These are phyloP conservation scores for Nitzschia sp. DNA, from an alignment of 108 stramenopile genomes.

Conservation along the genomic window DNA sequence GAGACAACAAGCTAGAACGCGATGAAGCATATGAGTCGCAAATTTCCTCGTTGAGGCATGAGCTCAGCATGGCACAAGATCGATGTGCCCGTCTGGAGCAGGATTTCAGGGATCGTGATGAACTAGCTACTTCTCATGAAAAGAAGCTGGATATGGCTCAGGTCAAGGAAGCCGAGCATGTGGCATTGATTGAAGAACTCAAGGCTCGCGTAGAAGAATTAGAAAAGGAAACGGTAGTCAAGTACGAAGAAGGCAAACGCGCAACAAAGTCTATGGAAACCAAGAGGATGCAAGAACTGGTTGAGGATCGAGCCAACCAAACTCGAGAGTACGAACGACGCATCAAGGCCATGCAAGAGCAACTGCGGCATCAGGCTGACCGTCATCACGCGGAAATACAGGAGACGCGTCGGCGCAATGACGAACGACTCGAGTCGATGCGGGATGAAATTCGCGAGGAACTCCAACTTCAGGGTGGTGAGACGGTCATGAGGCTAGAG, in stretches of 20 bases:
- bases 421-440: conserved; percentile 42
- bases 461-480: conserved; percentile 25
- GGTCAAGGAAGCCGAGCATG: conserved; percentile 21
- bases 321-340: conserved; percentile 44
- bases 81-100: conserved; percentile 18
- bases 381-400: conserved; percentile 49
- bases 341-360: conserved; percentile 48
- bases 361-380: conserved; percentile 47
- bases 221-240: conserved; percentile 17
- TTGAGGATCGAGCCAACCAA: conserved; percentile 37
- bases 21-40: conserved; percentile 35
- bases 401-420: conserved; percentile 42
- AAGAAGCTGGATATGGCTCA: conserved; percentile 21
- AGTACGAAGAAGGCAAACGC: conserved; percentile 41
- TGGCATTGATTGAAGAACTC: conserved; percentile 26
- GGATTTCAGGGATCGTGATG: conserved; percentile 24
- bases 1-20: conserved; percentile 19
- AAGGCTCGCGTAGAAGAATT: conserved; percentile 14
- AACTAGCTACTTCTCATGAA: conserved; percentile 15
- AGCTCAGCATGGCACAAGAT: conserved; percentile 32
- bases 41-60: conserved; percentile 26
- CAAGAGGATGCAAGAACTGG: conserved; percentile 40
- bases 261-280: conserved; percentile 34
- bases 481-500: conserved; percentile 21
- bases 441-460: conserved; percentile 35